Base-by-base conservation (phyloP, 768 basidiomycete genomes). In the Tricholoma sp. region DNA sequence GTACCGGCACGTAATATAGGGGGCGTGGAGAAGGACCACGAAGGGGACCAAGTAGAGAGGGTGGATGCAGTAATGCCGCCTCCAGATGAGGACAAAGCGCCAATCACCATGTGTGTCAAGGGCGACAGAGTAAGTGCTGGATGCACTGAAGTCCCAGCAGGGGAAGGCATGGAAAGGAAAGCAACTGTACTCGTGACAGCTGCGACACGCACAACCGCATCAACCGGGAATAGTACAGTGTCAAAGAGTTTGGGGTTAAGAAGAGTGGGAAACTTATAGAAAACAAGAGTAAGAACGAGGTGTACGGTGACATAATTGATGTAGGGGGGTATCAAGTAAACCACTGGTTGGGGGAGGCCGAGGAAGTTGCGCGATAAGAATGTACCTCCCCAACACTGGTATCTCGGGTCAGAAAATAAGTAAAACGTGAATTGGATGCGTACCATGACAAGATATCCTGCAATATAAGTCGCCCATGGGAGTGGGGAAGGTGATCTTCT, bases 271-370 rank as follows among this genome's bases (percentile, higher is more conserved):
- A 74, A 68, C 39, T 71, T 52, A 17, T 61, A 48, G 61, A 80
- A 77, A 17, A 81, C 50, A 9, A 66, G 59, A 0, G 79, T 80
- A n/a, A 80, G 60, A 37, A 72, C 20, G 20, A 81, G 61, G 62
- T 82, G 80, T 2, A 78, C 73, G 1, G 73, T 61, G 33, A 79
- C 60, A 60, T 83, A 83, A 66, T 78, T 80, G 59, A 77, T 72
- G 59, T 74, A 80, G 18, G 76, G 77, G 20, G 71, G 64, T 28
- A 74, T 59, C 1, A 76, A 74, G 61, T 80, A 79, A 31, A 82
- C 65, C 64, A 74, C 72, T 0, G 79, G 79, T 15, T 78, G 75
- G 0, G 79, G 76, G 31, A 80, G 60, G 31, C 70, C 70, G 3
- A 83, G 69, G 18, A 81, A 60, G 15, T 74, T 59, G 65, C 79